Conservation (phyloP, 1,284 basidiomycete genomes). For the Macrocybe sp. region DNA sequence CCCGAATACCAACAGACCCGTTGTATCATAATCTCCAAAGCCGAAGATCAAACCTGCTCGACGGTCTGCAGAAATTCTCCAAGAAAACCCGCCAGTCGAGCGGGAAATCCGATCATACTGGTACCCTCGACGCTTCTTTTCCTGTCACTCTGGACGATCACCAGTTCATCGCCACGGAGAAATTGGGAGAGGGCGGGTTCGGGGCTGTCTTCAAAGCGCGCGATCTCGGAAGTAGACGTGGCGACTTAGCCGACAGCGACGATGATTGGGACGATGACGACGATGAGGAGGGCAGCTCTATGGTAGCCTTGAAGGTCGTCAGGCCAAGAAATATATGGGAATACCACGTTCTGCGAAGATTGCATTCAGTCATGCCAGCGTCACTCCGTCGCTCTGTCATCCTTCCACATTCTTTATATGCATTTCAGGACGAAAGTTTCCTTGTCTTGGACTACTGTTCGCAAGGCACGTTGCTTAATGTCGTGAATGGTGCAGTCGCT, state of each 20-base stretch:
- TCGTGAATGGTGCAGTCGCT: constrained; percentile 80
- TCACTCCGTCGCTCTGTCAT: constrained; percentile 64
- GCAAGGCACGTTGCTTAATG: constrained; percentile 91
- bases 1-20: constrained; percentile 58
- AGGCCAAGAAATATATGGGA: constrained; percentile 91
- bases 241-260: constrained; percentile 44
- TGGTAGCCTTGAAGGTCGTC: constrained; percentile 91
- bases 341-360: constrained; percentile 79
- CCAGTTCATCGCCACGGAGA: constrained; percentile 70
- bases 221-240: constrained; percentile 40
- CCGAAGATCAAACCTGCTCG: constrained; percentile 55
- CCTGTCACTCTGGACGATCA: constrained; percentile 52
- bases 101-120: constrained; percentile 36
- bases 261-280: constrained; percentile 57
- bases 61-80: constrained; percentile 62
- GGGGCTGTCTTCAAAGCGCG: constrained; percentile 89
- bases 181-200: constrained; percentile 96
- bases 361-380: constrained; percentile 63
- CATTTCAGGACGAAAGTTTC: constrained; percentile 87
- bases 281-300: constrained; percentile 49
- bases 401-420: constrained; percentile 71
- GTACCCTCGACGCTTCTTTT: constrained; percentile 36
- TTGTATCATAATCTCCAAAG: constrained; percentile 64
- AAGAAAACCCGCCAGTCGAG: constrained; percentile 50
- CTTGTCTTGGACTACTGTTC: constrained; percentile 85